Conservation (phyloP, 495 filamentous ascomycete species). For the Penicillium macrosclerotiorum region DNA sequence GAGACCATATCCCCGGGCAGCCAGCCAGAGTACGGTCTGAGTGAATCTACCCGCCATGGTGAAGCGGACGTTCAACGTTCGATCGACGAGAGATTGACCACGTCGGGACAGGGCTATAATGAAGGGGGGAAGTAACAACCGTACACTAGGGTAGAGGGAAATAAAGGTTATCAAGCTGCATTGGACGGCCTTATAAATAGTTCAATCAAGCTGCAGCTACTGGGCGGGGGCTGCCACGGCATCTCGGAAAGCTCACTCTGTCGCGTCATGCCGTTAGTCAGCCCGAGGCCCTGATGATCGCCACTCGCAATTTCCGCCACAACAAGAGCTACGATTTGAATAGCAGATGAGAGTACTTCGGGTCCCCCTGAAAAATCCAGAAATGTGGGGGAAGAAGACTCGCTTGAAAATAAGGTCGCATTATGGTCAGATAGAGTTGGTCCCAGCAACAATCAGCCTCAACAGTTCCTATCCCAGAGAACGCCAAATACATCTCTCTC, state of each 20-base stretch:
- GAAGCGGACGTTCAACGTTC: neutral
- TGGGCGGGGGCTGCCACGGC: too few relatives aligned
- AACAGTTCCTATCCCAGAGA: constrained; percentile 6
- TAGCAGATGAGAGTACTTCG: too few relatives aligned
- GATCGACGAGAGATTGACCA: too few relatives aligned
- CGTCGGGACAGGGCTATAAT: too few relatives aligned
- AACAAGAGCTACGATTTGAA: too few relatives aligned
- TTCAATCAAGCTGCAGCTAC: too few relatives aligned
- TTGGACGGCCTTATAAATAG: neutral
- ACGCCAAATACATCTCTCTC: constrained; percentile 23
- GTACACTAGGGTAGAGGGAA: neutral
- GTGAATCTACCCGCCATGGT: constrained; percentile 23
- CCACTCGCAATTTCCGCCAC: too few relatives aligned
- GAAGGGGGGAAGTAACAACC: neutral
- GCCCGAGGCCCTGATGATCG: neutral
- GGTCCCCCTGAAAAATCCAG: too few relatives aligned
- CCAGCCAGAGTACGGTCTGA: constrained; percentile 12
- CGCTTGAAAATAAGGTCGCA: too few relatives aligned
- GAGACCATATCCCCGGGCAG: constrained; percentile 36
- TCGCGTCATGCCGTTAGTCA: constrained; percentile 1
- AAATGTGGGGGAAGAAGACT: too few relatives aligned
- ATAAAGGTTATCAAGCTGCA: too few relatives aligned
- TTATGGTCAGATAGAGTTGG: neutral
- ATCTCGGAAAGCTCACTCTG: constrained; percentile 3
- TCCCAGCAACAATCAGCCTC: constrained; percentile 3